These are phyloP conservation scores for Aspergillus panamensis DNA, from an alignment of 495 filamentous ascomycete genomes.

Conservation along the genomic window DNA sequence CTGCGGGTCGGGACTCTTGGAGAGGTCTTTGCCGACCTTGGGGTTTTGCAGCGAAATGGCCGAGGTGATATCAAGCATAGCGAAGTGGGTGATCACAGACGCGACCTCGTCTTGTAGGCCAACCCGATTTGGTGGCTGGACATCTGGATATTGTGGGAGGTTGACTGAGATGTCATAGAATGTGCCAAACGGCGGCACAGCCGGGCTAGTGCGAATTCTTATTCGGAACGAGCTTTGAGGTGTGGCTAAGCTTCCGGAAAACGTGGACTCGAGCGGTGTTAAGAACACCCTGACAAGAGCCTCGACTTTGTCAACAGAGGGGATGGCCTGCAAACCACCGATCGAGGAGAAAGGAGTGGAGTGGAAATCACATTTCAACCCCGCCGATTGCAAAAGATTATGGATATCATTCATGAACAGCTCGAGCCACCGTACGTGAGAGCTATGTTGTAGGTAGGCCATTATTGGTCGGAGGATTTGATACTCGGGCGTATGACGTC, in stretches of 20 bases:
- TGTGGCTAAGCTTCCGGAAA: conserved; percentile 37
- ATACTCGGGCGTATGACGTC: conserved; percentile 50
- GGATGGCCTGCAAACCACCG: conserved; percentile 5
- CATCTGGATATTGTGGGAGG: conserved; percentile 31
- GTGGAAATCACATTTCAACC: conserved; percentile 34
- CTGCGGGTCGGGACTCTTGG: neutral
- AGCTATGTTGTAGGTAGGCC: conserved; percentile 59
- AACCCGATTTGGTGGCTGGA: conserved; percentile 37
- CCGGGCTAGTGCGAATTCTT: conserved; percentile 42
- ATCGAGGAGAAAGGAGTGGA: conserved; percentile 31
- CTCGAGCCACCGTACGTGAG: conserved; percentile 38
- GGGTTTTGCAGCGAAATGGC: conserved; percentile 26
- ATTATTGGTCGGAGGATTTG: conserved; percentile 63
- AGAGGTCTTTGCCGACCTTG: neutral
- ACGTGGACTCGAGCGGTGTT: conserved; percentile 40
- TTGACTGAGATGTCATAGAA: conserved; percentile 44
- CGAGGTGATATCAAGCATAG: conserved; percentile 39
- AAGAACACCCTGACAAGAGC: conserved; percentile 39
- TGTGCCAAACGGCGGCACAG: conserved; percentile 42
- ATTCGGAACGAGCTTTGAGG: conserved; percentile 41
- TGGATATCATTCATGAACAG: conserved; percentile 37
- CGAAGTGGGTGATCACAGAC: conserved; percentile 34
- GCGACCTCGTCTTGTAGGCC: conserved; percentile 38
- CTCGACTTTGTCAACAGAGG: conserved; percentile 31
- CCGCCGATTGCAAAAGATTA: conserved; percentile 39